Base-by-base conservation (phyloP, 495 filamentous ascomycete genomes). In the Cairneyella variabilis region DNA sequence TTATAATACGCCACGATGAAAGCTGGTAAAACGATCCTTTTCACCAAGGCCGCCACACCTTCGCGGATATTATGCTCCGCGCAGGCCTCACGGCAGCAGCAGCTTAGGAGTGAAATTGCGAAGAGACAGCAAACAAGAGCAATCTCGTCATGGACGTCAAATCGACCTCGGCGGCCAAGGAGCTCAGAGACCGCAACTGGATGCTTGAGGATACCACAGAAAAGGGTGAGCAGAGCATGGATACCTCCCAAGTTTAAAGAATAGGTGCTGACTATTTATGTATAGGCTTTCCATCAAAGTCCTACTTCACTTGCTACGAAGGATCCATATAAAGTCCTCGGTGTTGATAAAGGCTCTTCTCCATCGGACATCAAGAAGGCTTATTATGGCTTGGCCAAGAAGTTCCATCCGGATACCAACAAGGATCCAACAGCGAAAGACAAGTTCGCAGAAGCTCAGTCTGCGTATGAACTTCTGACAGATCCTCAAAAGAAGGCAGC, bases 331-430 rank as follows among this genome's bases (percentile, higher is more conserved):
- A 80, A 79, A 48, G 72, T 84, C 26, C 83, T 98, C 30, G 93
- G 92, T n/a, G 85, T 98, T 12, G 73, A 76, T 52, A 92, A 89
- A 66, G 75, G 66, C 36, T 89, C 93, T 12, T 85, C 89, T n/a
- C 69, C 88, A 4, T 65, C 82, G 49, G 95, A 97, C 6, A 96
- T 98, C 63, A 98, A 98, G 65, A 97, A 97, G 69, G 92, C 93
- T 2, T 98, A 98, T 74, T 98, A 98, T 68, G 85, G 90, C 48
- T 74, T 96, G 55, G 93, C 93, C n/a, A 97, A 97, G 71, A 97
- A 97, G 65, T 98, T 83, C 66, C 93, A 98, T 62, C 93, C 93
- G 7, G 93, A 98, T 68, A 96, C 93, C 32, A 97, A 96, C 74
- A 98, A 97, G 70, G 93, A 96, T 47, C 65, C 90, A 7, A 74